phyloP scores from a whole-genome alignment of 2,329 filamentous ascomycete genomes.

The Raffaelea ambrosiae region DNA sequence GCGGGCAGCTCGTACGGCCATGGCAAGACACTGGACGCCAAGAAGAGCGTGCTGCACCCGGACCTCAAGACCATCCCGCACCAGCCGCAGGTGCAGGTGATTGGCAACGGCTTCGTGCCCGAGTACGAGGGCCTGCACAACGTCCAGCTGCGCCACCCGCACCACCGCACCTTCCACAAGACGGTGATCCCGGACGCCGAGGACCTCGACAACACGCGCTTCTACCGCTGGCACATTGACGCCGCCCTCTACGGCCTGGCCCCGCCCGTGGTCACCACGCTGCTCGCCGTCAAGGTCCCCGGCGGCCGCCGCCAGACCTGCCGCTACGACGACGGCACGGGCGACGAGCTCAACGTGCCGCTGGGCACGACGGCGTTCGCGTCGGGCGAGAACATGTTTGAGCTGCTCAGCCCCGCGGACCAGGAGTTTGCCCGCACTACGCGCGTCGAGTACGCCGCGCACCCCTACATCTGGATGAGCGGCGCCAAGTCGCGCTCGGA shows the following conservation, averaged over 20 bases:
- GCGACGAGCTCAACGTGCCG: constrained; percentile 57
- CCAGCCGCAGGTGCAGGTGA: constrained; percentile 72
- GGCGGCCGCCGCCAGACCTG: constrained; percentile 43
- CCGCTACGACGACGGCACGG: constrained; percentile 64
- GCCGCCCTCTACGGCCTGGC: constrained; percentile 67
- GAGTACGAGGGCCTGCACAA: constrained; percentile 64
- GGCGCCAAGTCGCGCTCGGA: constrained; percentile 55
- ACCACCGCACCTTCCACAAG: constrained; percentile 69
- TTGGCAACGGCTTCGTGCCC: constrained; percentile 63
- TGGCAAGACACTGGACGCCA: constrained; percentile 60
- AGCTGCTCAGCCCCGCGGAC: constrained; percentile 55
- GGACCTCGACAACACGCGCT: constrained; percentile 43
- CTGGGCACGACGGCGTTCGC: constrained; percentile 72
- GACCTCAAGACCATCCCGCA: constrained; percentile 74
- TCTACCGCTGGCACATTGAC: constrained; percentile 77
- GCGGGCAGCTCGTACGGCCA: constrained; percentile 57
- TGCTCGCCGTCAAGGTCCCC: constrained; percentile 67
- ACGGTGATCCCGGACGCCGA: constrained; percentile 47
- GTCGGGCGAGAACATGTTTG: constrained; percentile 62
- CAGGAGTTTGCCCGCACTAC: constrained; percentile 59
- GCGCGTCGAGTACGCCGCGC: constrained; percentile 65
- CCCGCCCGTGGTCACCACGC: constrained; percentile 64
- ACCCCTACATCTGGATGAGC: constrained; percentile 79
- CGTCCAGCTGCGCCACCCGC: constrained; percentile 63
- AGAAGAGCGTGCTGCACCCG: constrained; percentile 61